These are phyloP conservation scores for Erysimum cheiri DNA, from an alignment of 441 rosid species.

Conservation along the genomic window DNA sequence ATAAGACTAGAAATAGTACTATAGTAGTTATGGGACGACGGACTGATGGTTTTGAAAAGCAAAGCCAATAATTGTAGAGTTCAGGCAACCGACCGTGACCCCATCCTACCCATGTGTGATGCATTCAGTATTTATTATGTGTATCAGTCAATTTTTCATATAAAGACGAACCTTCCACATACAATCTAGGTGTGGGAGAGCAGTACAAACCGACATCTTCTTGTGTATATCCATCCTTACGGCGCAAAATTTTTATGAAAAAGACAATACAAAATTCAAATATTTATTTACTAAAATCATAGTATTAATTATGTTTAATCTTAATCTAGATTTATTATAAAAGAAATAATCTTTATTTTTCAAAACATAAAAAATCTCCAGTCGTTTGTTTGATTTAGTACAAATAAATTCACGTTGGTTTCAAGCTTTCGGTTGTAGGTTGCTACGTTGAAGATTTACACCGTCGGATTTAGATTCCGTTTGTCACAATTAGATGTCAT, in stretches of 20 bases:
- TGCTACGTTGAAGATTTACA: neutral
- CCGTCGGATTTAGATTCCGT: neutral
- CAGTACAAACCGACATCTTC: constrained; percentile 25
- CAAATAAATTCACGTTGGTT: neutral
- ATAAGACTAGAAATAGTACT: constrained; percentile 13
- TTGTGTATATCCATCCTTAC: constrained; percentile 16
- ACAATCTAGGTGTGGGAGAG: constrained; percentile 2
- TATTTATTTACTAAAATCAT: neutral
- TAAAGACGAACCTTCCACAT: constrained; percentile 34
- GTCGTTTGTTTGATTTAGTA: neutral
- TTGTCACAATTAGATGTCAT: neutral
- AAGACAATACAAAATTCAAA: neutral
- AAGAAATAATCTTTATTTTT: neutral
- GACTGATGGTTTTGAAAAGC: constrained; percentile 5
- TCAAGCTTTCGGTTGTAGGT: neutral
- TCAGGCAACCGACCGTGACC: constrained; percentile 23
- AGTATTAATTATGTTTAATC: neutral
- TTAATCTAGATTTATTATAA: neutral
- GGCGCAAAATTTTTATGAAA: neutral
- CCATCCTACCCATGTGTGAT: constrained; percentile 30
- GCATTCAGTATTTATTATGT: constrained; percentile 27
- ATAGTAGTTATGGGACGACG: neutral
- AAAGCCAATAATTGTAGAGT: neutral
- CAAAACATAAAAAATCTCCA: neutral
- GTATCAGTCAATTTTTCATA: constrained; percentile 23